A percentile compares a stretch with the other conserved stretches of the same genome.
phyloP scores from a whole-genome alignment of 108 stramenopile species.

The Chaetoceros muelleri region DNA sequence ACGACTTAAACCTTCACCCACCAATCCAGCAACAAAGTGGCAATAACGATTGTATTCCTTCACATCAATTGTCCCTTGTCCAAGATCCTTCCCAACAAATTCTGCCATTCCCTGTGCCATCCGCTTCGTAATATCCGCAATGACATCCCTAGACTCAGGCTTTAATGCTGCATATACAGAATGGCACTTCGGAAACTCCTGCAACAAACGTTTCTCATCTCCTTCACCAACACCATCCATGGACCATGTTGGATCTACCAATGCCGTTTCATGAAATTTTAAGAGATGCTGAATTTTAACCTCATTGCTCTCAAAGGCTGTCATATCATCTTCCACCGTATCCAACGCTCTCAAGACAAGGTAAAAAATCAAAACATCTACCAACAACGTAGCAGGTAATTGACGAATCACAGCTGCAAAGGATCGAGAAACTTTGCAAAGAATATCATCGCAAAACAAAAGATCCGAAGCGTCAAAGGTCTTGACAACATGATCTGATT shows the following conservation, averaged over 20 bases:
- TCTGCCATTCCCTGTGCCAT: slow-evolving; percentile 99
- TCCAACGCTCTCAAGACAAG: slow-evolving; percentile 93
- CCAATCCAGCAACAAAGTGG: slow-evolving; percentile 97
- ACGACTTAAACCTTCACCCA: slow-evolving; percentile 94
- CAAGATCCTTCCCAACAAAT: slow-evolving; percentile 93
- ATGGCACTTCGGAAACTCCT: slow-evolving; percentile 88
- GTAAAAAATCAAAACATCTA: slow-evolving; percentile 95
- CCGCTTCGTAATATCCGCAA: slow-evolving; percentile 86
- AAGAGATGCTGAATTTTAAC: slow-evolving; percentile 73
- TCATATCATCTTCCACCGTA: slow-evolving; percentile 99
- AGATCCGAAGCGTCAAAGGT: slow-evolving; percentile 55
- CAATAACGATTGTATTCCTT: slow-evolving; percentile 94
- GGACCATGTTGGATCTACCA: slow-evolving; percentile 76
- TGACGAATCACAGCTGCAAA: slow-evolving; percentile 98
- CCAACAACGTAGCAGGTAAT: slow-evolving; percentile 70
- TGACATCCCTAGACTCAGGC: slow-evolving; percentile 59
- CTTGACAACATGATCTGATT: slow-evolving; percentile 35
- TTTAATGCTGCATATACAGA: slow-evolving; percentile 62
- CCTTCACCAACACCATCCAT: slow-evolving; percentile 92
- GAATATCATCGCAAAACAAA: slow-evolving; percentile 91
- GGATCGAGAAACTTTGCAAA: slow-evolving; percentile 89
- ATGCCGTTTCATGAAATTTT: slow-evolving; percentile 79
- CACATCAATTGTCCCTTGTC: slow-evolving; percentile 88
- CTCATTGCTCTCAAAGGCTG: slow-evolving; percentile 65
- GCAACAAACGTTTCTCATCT: slow-evolving; percentile 83